Evolutionary conservation across 805 yeast genomes (phyloP).

Genomic region (Kuraishia piskuri): DNA sequence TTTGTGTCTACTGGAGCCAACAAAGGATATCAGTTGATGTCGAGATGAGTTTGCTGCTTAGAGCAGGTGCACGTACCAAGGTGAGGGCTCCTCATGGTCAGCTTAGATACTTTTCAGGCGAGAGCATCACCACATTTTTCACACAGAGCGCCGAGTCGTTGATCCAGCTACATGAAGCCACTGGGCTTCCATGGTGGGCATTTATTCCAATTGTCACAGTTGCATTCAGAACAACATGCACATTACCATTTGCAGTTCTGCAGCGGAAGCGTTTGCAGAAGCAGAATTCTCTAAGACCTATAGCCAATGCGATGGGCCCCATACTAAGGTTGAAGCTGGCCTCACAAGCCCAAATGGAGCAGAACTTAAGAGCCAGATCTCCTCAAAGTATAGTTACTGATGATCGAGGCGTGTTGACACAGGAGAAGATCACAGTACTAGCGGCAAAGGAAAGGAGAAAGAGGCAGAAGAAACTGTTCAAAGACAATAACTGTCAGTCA

Average conservation of each 20-base stretch:
- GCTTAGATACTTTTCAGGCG: not conserved
- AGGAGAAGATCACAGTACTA: slow-evolving; percentile 70
- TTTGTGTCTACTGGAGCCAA: not conserved
- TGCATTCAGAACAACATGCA: slow-evolving; percentile 52
- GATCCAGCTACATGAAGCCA: slow-evolving; percentile 38
- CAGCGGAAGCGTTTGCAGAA: slow-evolving; percentile 63
- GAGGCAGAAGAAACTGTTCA: slow-evolving; percentile 66
- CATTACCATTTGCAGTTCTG: slow-evolving; percentile 69
- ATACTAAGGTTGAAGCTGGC: slow-evolving; percentile 53
- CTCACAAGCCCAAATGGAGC: slow-evolving; percentile 29
- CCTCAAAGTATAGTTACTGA: slow-evolving; percentile 19
- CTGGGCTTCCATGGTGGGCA: slow-evolving; percentile 77
- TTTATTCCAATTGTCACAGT: slow-evolving; percentile 71
- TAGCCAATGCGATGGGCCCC: slow-evolving; percentile 69
- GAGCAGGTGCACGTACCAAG: not conserved
- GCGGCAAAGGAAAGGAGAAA: slow-evolving; percentile 72
- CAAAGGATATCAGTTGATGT: not conserved
- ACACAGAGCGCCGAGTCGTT: slow-evolving; percentile 22
- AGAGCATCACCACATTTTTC: not conserved
- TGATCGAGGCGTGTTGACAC: slow-evolving; percentile 38
- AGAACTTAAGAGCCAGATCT: slow-evolving; percentile 26
- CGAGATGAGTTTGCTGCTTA: not conserved
- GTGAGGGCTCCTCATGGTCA: not conserved
- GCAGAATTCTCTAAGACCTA: slow-evolving; percentile 65
- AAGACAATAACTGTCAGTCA: slow-evolving; percentile 56